A percentile compares a stretch with the other conserved stretches of the same genome.
Conservation (phyloP, 2,329 filamentous ascomycete genomes). For the Neofusicoccum laricinum region DNA sequence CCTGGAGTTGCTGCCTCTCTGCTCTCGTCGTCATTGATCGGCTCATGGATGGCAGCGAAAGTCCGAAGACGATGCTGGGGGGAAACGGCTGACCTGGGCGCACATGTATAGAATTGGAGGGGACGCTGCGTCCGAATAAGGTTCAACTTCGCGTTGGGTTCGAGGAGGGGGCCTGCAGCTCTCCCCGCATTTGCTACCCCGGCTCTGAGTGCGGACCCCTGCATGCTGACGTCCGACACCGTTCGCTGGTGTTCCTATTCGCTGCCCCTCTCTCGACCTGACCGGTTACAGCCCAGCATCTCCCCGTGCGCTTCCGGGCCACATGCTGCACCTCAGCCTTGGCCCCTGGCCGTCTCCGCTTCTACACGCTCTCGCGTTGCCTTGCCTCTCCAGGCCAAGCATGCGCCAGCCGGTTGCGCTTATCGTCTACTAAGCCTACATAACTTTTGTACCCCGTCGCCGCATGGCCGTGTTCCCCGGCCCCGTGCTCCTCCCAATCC, state of each 20-base stretch:
- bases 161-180: neutral
- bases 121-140: neutral
- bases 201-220: neutral
- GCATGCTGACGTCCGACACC: neutral
- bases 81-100: neutral
- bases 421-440: no score
- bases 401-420: no score
- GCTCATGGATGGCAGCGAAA: neutral
- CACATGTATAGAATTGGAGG: neutral
- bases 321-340: no score
- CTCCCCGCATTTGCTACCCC: constrained; percentile 2
- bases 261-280: neutral
- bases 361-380: no score
- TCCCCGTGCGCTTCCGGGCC: no score
- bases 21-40: neutral
- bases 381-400: no score
- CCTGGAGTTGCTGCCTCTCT: neutral
- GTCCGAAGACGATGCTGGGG: neutral
- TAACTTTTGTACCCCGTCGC: no score
- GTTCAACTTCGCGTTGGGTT: neutral
- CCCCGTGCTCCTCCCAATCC: neutral
- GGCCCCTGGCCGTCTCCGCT: no score
- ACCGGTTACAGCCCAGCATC: no score
- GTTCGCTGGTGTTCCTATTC: neutral
- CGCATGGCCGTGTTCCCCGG: neutral